These are phyloP conservation scores for Suillus variegatus DNA, from an alignment of 768 basidiomycete species.

Conservation along the genomic window DNA sequence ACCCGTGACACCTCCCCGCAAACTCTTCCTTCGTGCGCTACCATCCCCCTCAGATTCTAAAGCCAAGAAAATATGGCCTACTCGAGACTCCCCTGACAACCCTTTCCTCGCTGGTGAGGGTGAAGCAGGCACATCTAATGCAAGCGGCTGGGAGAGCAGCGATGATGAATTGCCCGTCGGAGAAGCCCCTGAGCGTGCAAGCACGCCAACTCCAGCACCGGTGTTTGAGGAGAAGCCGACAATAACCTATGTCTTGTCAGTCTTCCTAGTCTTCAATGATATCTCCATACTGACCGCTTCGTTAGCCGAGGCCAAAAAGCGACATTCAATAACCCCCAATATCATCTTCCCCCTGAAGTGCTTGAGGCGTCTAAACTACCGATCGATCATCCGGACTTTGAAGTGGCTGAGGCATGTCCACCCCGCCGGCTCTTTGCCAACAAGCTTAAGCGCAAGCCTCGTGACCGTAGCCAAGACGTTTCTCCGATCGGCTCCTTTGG, in stretches of 20 bases:
- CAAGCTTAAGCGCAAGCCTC: constrained; percentile 27
- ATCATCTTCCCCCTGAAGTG: constrained; percentile 46
- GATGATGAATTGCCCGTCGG: constrained; percentile 38
- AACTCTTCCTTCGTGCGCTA: constrained; percentile 21
- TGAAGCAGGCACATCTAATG: constrained; percentile 18
- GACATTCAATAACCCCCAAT: constrained; percentile 64
- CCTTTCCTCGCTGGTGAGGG: constrained; percentile 59
- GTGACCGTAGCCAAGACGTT: constrained; percentile 26
- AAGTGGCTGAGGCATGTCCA: constrained; percentile 52
- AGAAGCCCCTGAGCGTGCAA: constrained; percentile 33
- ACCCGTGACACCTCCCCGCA: constrained; percentile 28
- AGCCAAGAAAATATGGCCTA: constrained; percentile 33
- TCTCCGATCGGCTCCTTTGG: constrained; percentile 5
- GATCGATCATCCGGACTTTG: constrained; percentile 64
- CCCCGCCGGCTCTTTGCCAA: constrained; percentile 60
- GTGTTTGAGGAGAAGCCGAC: constrained; percentile 56
- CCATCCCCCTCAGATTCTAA: constrained; percentile 35
- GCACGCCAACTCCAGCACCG: constrained; percentile 38
- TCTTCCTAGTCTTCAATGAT: constrained; percentile 15
- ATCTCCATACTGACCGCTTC: constrained; percentile 7
- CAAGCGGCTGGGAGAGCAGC: constrained; percentile 32
- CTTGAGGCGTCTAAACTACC: constrained; percentile 52
- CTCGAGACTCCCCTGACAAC: constrained; percentile 69
- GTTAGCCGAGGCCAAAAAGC: constrained; percentile 70
- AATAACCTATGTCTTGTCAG: constrained; percentile 75